Percentiles rank a stretch among this genome's conserved stretches.
Conservation (phyloP, 208 protist species). For the Novymonas esmeraldas region DNA sequence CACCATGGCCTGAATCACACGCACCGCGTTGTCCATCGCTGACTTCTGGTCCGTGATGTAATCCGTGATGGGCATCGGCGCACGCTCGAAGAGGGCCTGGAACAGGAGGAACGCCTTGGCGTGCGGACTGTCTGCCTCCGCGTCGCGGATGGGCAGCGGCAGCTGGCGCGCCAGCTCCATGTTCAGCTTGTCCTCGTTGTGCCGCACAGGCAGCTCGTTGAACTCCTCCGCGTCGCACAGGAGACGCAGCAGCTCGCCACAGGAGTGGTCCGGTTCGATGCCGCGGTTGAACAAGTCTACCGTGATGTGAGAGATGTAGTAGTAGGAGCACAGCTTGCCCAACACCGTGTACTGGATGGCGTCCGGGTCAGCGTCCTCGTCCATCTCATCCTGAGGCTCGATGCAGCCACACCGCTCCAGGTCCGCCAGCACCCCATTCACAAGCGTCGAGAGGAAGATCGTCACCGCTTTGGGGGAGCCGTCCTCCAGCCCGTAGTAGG, state of each 20-base stretch:
- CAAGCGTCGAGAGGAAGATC: constrained; percentile 82
- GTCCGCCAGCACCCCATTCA: constrained; percentile 83
- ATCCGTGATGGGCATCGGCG: constrained; percentile 96
- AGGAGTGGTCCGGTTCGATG: constrained; percentile 60
- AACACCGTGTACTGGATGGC: constrained; percentile 89
- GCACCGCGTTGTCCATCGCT: constrained; percentile 97
- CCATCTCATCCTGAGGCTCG: constrained; percentile 50
- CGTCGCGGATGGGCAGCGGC: constrained; percentile 69
- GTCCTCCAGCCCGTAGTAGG: constrained; percentile 98
- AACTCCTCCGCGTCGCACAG: constrained; percentile 97
- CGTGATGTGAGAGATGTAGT: constrained; percentile 98
- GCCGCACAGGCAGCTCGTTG: constrained; percentile 96
- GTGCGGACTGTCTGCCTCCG: constrained; percentile 91
- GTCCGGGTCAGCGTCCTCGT: constrained; percentile 64
- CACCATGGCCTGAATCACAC: constrained; percentile 96
- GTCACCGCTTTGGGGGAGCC: constrained; percentile 84
- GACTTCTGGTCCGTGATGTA: constrained; percentile 98
- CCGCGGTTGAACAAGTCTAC: constrained; percentile 89
- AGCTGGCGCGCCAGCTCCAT: constrained; percentile 71
- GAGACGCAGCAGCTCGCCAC: constrained; percentile 80
- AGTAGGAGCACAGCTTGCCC: constrained; percentile 98
- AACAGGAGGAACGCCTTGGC: constrained; percentile 98
- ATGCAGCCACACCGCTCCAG: constrained; percentile 87
- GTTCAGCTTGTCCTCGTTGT: constrained; percentile 99
- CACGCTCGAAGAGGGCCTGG: constrained; percentile 96